Evolutionary conservation across 352 stramenopile species (phyloP), one percentile per base, ranked within the genome.

Genomic region (Pythium angustatum): DNA sequence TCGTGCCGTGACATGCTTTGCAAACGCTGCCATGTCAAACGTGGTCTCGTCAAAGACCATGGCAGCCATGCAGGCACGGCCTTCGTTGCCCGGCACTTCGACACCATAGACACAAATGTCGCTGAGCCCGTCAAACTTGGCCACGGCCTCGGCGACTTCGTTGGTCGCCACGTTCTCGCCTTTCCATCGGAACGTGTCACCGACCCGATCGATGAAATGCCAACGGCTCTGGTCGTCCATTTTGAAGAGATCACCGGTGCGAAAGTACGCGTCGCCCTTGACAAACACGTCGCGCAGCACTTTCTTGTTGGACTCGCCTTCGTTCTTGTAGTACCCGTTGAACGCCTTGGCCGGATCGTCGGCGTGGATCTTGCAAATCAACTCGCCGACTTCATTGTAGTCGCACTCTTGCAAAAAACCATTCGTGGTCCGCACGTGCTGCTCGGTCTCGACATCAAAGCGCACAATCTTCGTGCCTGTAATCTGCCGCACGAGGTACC

Each of bases 161-260:
- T 87, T 95, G 2, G 92, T 98, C 40, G 87, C 84, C 17, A 97
- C 88, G 58, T 98, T 98, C 60, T 98, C 92, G 24, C 93, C 93
- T 54, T 98, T 98, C 90, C 92, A 98, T 17, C 93, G 83, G 66
- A 97, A 98, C 19, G 92, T 98, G 62, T 98, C 93, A 24, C 93
- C 93, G 17, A 97, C 83, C 19, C 93, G 85, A 57, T 98, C 93
- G 5, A 96, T 73, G 54, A 96, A 98, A 68, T 95, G 93, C 77
- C 90, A 94, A 68, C 81, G 90, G 5, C 80, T 73, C 8, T 77
- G 64, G 28, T 72, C 60, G 60, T 98, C 90, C 44, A 87, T 76
- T 34, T 78, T 77, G 41, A 98, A 90, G n/a, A 98, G 65, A 60
- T 98, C 91, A 10, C 93, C 93, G 9, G 87, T 96, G 40, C 90